phyloP scores from a whole-genome alignment of 768 basidiomycete genomes.

The Clitopilus passeckerianus region DNA sequence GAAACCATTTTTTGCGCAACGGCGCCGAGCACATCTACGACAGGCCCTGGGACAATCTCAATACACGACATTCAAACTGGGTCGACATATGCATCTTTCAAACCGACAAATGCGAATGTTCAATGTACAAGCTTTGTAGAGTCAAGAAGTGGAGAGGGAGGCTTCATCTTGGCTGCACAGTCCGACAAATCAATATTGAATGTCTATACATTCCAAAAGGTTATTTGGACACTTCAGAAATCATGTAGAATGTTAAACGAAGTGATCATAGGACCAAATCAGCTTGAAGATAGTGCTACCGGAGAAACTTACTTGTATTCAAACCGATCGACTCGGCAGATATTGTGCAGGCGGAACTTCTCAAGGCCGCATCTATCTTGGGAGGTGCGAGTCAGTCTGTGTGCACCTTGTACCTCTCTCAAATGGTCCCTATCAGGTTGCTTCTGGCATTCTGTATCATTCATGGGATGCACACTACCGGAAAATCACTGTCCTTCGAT shows the following conservation, averaged over 20 bases:
- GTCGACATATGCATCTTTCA: slow-evolving; percentile 76
- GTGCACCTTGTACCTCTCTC: background rate
- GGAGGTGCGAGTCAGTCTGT: slow-evolving; percentile 65
- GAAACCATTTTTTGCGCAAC: slow-evolving; percentile 66
- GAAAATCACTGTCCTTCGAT: slow-evolving; percentile 74
- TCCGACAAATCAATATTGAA: slow-evolving; percentile 85
- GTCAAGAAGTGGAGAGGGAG: slow-evolving; percentile 70
- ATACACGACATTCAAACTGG: slow-evolving; percentile 83
- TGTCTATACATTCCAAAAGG: slow-evolving; percentile 94
- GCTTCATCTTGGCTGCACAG: slow-evolving; percentile 80
- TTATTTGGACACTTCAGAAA: slow-evolving; percentile 20
- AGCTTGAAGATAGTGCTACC: slow-evolving; percentile 82
- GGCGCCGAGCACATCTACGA: slow-evolving; percentile 36
- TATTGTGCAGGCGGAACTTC: slow-evolving; percentile 87
- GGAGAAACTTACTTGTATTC: slow-evolving; percentile 81
- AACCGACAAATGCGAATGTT: slow-evolving; percentile 65
- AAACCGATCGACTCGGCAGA: slow-evolving; percentile 64
- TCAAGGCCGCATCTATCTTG: slow-evolving; percentile 92
- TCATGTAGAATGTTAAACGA: slow-evolving; percentile 1
- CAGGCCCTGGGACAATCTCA: slow-evolving; percentile 60
- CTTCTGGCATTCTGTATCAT: slow-evolving; percentile 90
- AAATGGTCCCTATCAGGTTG: slow-evolving; percentile 43
- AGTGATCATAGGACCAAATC: slow-evolving; percentile 72
- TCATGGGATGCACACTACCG: slow-evolving; percentile 97
- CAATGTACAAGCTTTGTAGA: slow-evolving; percentile 69